Evolutionary conservation across 2,329 filamentous ascomycete species (phyloP), one percentile per base, ranked within the genome.

Genomic region (Onygenales sp.): DNA sequence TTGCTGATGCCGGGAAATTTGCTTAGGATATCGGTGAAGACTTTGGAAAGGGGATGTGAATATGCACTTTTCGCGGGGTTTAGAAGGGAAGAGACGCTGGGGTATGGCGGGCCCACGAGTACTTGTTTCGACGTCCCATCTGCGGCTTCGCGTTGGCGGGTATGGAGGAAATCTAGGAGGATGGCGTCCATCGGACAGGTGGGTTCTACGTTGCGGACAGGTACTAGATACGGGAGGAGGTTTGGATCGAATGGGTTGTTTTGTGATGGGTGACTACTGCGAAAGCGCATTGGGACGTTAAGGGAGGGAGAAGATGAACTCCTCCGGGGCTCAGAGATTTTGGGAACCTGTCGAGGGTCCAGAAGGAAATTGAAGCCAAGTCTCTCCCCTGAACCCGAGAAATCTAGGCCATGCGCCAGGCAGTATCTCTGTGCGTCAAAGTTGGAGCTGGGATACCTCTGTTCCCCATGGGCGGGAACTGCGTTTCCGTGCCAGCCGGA

Each of bases 1-100:
- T 77, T 78, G 3, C 79, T 81, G 33, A 95, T 82, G 61, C 87
- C 84, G 0, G 89, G 88, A 61, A 95, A 94, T n/a, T 86, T 88
- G 58, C 81, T 77, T 9, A 95, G 75, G 54, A 95, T 89, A 67
- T 94, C 88, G 42, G 87, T 91, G 65, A 94, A 88, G 11, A 95
- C 80, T 59, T 88, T 88, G 6, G 88, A 92, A 1, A 95, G 75
- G 1, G 88, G 88, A 62, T 95, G 88, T 1, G 84, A 81, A 61
- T 79, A 78, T 6, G 73, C 73, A 56, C 76, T 77, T 49, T 78
- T 77, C 42, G 82, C 74, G 0, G 87, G 86, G 63, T 92, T 88
- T 40, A 92, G 78, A 4, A 95, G 77, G 1, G 86, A 87, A 0
- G 84, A 85, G 53, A 94, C 86, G 54, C 85, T 87, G 1, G 89